phyloP scores from a whole-genome alignment of 345 rosid species.

The Populus simonii region DNA sequence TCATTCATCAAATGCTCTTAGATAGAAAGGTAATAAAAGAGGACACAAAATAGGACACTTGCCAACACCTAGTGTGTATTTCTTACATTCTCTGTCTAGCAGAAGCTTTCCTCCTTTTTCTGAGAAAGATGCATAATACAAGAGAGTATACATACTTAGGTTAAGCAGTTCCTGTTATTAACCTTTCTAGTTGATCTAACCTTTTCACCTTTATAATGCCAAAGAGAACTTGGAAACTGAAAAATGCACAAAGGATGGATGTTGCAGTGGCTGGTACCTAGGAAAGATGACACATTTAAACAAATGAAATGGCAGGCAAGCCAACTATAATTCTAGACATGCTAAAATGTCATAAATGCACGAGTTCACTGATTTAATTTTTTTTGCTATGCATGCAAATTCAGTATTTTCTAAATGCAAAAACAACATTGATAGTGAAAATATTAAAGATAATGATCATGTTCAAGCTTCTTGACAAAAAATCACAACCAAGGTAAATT shows the following conservation, averaged over 20 bases:
- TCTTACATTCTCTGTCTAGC: too few species aligned
- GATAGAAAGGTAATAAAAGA: too few species aligned
- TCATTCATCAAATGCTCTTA: too few species aligned
- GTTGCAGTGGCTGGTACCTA: conserved; percentile 77
- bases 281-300: conserved; percentile 15
- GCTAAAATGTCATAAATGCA: not conserved
- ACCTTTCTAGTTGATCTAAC: conserved; percentile 73
- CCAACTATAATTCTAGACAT: not conserved
- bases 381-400: not conserved
- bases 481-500: not conserved
- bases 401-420: not conserved
- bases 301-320: not conserved
- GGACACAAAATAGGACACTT: too few species aligned
- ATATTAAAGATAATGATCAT: not conserved
- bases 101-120: too few species aligned
- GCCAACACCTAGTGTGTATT: too few species aligned
- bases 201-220: too few species aligned
- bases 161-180: conserved; percentile 92
- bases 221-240: conserved; percentile 70
- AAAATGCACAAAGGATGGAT: conserved; percentile 64
- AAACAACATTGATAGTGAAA: not conserved
- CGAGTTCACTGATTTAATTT: not conserved
- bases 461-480: not conserved
- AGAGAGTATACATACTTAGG: conserved; percentile 25
- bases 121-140: not conserved